phyloP scores from a whole-genome alignment of 805 yeast genomes.

The Hanseniaspora lindneri region DNA sequence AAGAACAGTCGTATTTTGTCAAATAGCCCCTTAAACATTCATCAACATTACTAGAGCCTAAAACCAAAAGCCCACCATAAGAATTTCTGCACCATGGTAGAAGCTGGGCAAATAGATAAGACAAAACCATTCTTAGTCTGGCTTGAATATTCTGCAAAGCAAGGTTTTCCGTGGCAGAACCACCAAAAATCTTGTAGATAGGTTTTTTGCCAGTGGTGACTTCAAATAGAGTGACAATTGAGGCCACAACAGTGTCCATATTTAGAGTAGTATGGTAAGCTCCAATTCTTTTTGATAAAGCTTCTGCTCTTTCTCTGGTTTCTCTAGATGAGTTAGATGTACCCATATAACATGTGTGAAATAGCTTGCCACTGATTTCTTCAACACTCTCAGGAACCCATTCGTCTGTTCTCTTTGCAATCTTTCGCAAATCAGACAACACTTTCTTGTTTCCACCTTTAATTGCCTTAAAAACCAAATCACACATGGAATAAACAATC shows the following conservation, averaged over 20 bases:
- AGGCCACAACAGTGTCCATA: conserved; percentile 71
- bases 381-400: conserved; percentile 66
- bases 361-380: conserved; percentile 62
- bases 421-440: conserved; percentile 55
- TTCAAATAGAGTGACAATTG: conserved; percentile 67
- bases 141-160: conserved; percentile 97
- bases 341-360: conserved; percentile 93
- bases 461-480: conserved; percentile 57
- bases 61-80: conserved; percentile 62
- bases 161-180: conserved; percentile 77
- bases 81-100: conserved; percentile 81
- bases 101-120: conserved; percentile 85
- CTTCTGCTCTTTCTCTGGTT: conserved; percentile 72
- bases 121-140: conserved; percentile 83
- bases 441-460: conserved; percentile 62
- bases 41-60: conserved; percentile 95
- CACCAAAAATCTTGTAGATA: conserved; percentile 84
- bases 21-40: conserved; percentile 91
- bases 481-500: conserved; percentile 88
- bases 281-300: conserved; percentile 63
- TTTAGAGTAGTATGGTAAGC: conserved; percentile 84
- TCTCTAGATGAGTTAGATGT: conserved; percentile 83
- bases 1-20: conserved; percentile 93
- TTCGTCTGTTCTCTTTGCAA: conserved; percentile 42
- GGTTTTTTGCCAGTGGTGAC: conserved; percentile 86